Base-by-base conservation (phyloP, 2,329 filamentous ascomycete genomes). In the Aspergillus sp. region DNA sequence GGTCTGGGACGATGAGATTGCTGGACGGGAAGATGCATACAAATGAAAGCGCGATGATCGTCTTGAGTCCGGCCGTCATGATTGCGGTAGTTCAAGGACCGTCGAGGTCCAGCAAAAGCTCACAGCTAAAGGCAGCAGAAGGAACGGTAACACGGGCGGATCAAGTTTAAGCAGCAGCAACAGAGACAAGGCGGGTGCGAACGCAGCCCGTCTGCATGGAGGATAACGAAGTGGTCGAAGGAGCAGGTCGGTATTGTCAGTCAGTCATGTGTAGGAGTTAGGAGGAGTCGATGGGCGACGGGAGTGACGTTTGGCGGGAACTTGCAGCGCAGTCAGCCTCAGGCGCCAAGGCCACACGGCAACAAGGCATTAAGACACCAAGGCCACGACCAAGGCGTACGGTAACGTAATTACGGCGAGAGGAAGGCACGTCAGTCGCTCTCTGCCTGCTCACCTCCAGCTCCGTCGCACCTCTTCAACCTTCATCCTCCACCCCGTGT, bases 21-120 rank as follows among this genome's bases (percentile, higher is more conserved):
- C 31, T 16, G 32, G n/a, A 24, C 16, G 32, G 32, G 52, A 57
- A 32, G 42, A 9, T 20, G 68, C 86, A 57, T 85, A 91, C 95
- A 81, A 99, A 99, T 75, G 95, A 98, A 69, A 99, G 90, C 66
- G 91, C 92, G 78, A 99, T 99, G 80, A 99, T 99, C 68, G 95
- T 99, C 82, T 97, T 98, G 73, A 99, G 88, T 76, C 95, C 95
- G 70, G 95, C 92, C 82, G 91, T 86, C 81, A 81, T 84, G 70
- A 65, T 70, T 68, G 68, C 67, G 69, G 68, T 62, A 65, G 46
- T 55, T 62, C 16, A n/a, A 64, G 64, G 65, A 66, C 59, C 61
- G 64, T 65, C 60, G 55, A 64, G 64, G 56, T 64, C 52, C 58
- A 55, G 31, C 29, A 54, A 59, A 52, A 56, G 36, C 36, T 42